phyloP scores from a whole-genome alignment of 495 filamentous ascomycete species.

The Lentithecium fluviatile region DNA sequence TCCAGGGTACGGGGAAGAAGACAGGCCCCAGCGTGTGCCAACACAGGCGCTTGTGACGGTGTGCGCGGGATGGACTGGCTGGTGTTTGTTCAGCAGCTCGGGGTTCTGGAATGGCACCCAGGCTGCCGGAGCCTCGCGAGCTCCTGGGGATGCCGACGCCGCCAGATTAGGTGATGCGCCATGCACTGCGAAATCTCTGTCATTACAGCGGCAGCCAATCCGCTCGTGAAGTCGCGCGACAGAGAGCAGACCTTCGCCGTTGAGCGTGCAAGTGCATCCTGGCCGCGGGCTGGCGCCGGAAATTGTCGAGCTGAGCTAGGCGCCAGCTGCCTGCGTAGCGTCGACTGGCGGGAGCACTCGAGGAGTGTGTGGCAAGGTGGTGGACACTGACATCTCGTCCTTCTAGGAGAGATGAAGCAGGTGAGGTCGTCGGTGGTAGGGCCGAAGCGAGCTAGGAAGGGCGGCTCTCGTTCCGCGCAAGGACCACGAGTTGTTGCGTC shows the following conservation, averaged over 20 bases:
- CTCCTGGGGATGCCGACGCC: slow-evolving; percentile 1
- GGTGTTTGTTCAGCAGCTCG: neutral
- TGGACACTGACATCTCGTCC: neutral
- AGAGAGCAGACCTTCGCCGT: too few species aligned
- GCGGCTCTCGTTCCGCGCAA: neutral
- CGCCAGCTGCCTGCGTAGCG: too few species aligned
- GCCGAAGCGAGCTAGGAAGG: neutral
- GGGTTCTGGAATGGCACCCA: neutral
- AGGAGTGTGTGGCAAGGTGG: too few species aligned
- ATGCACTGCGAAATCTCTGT: neutral
- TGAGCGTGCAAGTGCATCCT: too few species aligned
- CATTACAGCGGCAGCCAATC: neutral
- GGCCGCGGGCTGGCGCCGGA: too few species aligned
- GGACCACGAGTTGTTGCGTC: neutral
- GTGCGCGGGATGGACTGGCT: slow-evolving; percentile 9
- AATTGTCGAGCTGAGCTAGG: too few species aligned
- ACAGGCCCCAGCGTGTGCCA: neutral
- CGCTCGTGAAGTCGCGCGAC: too few species aligned
- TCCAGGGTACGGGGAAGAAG: slow-evolving; percentile 9
- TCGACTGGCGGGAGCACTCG: too few species aligned
- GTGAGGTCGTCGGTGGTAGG: neutral
- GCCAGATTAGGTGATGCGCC: neutral
- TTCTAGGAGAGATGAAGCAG: neutral
- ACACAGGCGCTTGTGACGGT: neutral
- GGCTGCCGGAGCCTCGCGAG: neutral